Evolutionary conservation across 805 yeast genomes (phyloP), one percentile per base, ranked within the genome.

Genomic region (Zygoascus biomembranicola): DNA sequence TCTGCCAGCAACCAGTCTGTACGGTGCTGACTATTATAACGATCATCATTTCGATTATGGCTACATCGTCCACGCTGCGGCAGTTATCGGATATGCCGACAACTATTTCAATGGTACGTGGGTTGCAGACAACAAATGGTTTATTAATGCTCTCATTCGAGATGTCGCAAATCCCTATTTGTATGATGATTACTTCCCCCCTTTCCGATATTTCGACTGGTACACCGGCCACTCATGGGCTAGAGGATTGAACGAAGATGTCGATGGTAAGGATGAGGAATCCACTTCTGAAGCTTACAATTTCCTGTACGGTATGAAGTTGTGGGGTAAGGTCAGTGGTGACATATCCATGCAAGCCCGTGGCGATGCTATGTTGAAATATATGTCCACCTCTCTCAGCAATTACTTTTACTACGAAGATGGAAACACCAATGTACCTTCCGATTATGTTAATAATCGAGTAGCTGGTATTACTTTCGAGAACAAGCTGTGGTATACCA

Each of bases 31-130:
- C 32, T 83, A 78, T 64, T 87, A 86, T 68, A 85, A 86, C 60
- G 94, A 87, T 61, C 95, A 87, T 61, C 94, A 87, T 66, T 87
- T 86, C 77, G 94, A 87, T 66, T 87, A 85, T 63, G 92, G 92
- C 16, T 87, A 86, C 66, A 82, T 80, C 59, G 73, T 87, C 51
- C 90, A 86, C 66, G 86, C 94, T 1, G 94, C 94, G 9, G 89
- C 95, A 1, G 74, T 85, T 26, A 78, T 86, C 50, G 90, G 85
- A 11, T 67, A 78, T 53, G 77, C 83, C 20, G 92, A 87, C 64
- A 54, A 59, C 13, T 62, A 69, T 39, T 68, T 59, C 20, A 84
- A 83, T 3, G 81, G 81, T 6, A 61, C 69, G 2, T 84, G 86
- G 81, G 67, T 73, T 2, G 55, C 57, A 11, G 68, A 63, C 6